Conservation (phyloP, 495 filamentous ascomycete species). For the Pyrenula massariospora region DNA sequence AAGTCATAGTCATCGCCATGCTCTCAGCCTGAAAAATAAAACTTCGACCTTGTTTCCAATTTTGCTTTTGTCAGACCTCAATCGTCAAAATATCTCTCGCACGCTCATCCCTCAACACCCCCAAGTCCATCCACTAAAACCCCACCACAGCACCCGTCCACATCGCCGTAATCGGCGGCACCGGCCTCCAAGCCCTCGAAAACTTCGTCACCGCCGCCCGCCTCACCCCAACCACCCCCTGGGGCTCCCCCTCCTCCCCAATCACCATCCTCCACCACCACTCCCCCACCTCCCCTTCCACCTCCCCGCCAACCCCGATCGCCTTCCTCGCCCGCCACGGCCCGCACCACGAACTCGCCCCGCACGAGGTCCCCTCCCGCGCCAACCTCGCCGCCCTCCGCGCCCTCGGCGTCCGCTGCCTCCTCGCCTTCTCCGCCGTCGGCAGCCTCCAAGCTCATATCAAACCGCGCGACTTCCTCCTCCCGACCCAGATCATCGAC, state of each 20-base stretch:
- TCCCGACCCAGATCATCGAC: slow-evolving; percentile 95
- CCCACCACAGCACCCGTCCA: slow-evolving; percentile 70
- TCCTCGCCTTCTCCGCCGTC: slow-evolving; percentile 93
- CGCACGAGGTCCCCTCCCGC: slow-evolving; percentile 79
- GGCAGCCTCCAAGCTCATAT: slow-evolving; percentile 86
- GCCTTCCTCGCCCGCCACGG: slow-evolving; percentile 95
- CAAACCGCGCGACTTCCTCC: slow-evolving; percentile 87
- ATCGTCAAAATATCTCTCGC: too few species aligned
- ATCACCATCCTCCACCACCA: slow-evolving; percentile 81
- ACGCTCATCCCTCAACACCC: too few species aligned
- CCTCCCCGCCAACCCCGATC: slow-evolving; percentile 50
- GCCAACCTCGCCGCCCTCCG: slow-evolving; percentile 95
- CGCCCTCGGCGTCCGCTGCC: slow-evolving; percentile 71
- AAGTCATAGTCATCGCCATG: too few species aligned
- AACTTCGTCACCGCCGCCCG: slow-evolving; percentile 72
- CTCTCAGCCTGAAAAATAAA: too few species aligned
- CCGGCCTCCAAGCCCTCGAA: slow-evolving; percentile 63
- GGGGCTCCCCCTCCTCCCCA: slow-evolving; percentile 82
- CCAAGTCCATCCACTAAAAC: too few species aligned
- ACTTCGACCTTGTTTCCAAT: too few species aligned
- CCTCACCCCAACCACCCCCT: slow-evolving; percentile 67
- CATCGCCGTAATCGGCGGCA: slow-evolving; percentile 96
- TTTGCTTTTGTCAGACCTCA: too few species aligned
- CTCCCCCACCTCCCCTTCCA: slow-evolving; percentile 32
- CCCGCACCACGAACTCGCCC: slow-evolving; percentile 72